Conservation (phyloP, 345 rosid genomes). For the Gossypium australe region DNA sequence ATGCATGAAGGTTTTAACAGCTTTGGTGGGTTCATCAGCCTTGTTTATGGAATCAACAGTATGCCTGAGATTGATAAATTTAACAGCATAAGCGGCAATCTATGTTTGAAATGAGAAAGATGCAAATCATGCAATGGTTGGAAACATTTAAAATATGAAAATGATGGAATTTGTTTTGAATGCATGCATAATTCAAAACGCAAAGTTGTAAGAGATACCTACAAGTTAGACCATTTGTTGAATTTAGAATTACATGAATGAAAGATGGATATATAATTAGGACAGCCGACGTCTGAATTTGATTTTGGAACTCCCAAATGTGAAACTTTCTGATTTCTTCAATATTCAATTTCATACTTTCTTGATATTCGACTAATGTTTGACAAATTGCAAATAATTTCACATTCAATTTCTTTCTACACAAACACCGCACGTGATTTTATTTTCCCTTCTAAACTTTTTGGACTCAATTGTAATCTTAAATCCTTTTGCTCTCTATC, state of each 20-base stretch:
- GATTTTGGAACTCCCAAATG: neutral
- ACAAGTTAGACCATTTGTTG: neutral
- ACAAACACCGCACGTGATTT: slow-evolving; percentile 6
- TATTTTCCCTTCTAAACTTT: neutral
- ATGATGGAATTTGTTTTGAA: neutral
- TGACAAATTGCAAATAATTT: neutral
- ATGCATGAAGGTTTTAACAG: slow-evolving; percentile 17
- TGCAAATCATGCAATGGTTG: too few species aligned
- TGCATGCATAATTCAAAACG: neutral
- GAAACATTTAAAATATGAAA: too few species aligned
- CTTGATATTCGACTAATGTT: neutral
- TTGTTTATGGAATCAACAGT: slow-evolving; percentile 8
- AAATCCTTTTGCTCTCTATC: too few species aligned
- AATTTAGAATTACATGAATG: neutral
- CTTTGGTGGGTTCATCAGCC: slow-evolving; percentile 11
- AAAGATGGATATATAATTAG: neutral
- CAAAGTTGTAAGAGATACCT: neutral
- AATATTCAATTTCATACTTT: neutral
- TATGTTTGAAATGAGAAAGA: neutral
- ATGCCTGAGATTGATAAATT: neutral
- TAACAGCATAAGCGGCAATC: neutral
- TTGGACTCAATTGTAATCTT: neutral
- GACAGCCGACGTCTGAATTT: neutral
- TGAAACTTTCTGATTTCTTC: slow-evolving; percentile 4
- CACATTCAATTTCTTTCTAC: neutral